A percentile compares a stretch with the other conserved stretches of the same genome.
phyloP scores from a whole-genome alignment of 768 basidiomycete species.

The Macrolepiota fuliginosa region DNA sequence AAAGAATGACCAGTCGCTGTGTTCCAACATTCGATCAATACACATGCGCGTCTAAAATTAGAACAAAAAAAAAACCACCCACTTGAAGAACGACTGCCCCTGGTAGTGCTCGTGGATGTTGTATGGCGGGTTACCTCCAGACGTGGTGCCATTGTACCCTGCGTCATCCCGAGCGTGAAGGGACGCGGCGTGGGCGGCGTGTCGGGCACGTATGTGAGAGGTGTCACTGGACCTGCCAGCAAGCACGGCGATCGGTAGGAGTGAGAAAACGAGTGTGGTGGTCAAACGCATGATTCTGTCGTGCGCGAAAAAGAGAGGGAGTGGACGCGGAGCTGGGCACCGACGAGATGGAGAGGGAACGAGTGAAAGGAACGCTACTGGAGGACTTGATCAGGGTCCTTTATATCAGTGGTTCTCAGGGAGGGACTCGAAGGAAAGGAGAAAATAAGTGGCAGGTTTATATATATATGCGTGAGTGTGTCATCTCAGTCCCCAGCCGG shows the following conservation, averaged over 20 bases:
- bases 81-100: constrained; percentile 63
- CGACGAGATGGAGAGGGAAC: not conserved
- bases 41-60: constrained; percentile 1
- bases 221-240: constrained; percentile 5
- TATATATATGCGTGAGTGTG: too few relatives aligned
- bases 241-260: constrained; percentile 6
- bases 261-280: constrained; percentile 5
- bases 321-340: not conserved
- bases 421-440: not conserved
- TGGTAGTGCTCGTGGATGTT: constrained; percentile 33
- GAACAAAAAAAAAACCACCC: constrained; percentile 9
- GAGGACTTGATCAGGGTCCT: not conserved
- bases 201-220: not conserved
- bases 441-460: not conserved
- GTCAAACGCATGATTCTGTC: constrained; percentile 2
- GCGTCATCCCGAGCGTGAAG: not conserved
- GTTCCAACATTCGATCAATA: not conserved
- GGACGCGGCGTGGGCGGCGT: not conserved
- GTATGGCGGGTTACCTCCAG: constrained; percentile 17
- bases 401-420: not conserved
- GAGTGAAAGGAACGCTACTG: not conserved
- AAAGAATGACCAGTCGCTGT: constrained; percentile 68
- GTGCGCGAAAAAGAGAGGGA: not conserved
- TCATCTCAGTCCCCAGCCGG: too few relatives aligned
- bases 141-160: not conserved